A percentile compares a stretch with the other conserved stretches of the same genome.
These are phyloP conservation scores for Lactuca saligna DNA, from an alignment of 129 eudicot genomes.

Conservation along the genomic window DNA sequence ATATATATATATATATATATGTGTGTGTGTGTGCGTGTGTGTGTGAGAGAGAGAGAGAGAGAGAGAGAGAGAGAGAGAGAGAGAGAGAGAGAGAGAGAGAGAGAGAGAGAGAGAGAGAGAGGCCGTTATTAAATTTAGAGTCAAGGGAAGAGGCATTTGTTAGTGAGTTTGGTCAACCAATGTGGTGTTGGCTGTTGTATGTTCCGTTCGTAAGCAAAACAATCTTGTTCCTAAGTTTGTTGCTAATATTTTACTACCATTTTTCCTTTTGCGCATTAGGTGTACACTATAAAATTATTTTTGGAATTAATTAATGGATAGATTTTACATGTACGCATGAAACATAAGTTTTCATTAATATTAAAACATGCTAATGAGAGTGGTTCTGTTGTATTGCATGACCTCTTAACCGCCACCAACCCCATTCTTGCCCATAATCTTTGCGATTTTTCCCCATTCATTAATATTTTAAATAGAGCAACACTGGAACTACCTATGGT, in stretches of 20 bases:
- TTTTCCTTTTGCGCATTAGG: constrained; percentile 30
- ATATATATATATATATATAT: too few relatives aligned
- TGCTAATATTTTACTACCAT: constrained; percentile 18
- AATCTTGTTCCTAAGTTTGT: constrained; percentile 21
- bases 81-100: too few relatives aligned
- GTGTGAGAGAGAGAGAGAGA: too few relatives aligned
- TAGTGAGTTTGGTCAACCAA: constrained; percentile 43
- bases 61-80: too few relatives aligned
- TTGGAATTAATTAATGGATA: neutral
- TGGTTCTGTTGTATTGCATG: constrained; percentile 49
- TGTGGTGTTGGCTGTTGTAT: constrained; percentile 29
- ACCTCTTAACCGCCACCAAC: constrained; percentile 46
- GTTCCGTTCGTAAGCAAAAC: constrained; percentile 35
- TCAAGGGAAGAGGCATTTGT: constrained; percentile 22
- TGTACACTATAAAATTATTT: constrained; percentile 6
- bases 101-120: neutral
- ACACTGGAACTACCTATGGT: neutral
- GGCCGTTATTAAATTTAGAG: too few relatives aligned
- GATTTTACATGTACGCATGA: neutral
- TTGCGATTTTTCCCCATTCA: constrained; percentile 27
- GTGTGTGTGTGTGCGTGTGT: too few relatives aligned
- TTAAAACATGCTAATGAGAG: constrained; percentile 21
- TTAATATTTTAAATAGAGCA: too few relatives aligned
- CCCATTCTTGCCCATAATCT: constrained; percentile 44
- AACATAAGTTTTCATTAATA: constrained; percentile 1